Percentiles rank a stretch among this genome's conserved stretches.
Conservation (phyloP, 257 asterid species). For the Paraleonurus japonicus region DNA sequence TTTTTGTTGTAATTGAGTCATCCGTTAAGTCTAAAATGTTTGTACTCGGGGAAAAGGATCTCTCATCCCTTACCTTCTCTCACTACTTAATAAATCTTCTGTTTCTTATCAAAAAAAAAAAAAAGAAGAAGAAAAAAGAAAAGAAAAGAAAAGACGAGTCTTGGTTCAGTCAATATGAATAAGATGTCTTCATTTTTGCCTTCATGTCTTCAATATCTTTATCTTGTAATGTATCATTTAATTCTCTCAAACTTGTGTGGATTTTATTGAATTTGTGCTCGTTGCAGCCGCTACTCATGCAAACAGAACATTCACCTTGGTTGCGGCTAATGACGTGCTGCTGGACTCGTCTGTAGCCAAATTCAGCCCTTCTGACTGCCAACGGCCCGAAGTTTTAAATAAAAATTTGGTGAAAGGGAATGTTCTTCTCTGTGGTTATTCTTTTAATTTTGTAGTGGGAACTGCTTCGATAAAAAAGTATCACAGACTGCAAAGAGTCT, state of each 20-base stretch:
- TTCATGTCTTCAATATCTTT: background rate
- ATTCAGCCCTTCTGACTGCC: conserved; percentile 86
- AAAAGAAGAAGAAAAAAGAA: no score
- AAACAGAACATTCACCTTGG: conserved; percentile 76
- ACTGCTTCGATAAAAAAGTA: conserved; percentile 84
- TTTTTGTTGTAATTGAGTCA: no score
- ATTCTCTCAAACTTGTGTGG: conserved; percentile 2
- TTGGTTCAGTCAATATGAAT: background rate
- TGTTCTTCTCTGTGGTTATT: conserved; percentile 95
- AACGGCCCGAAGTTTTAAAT: conserved; percentile 84
- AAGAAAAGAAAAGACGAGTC: background rate
- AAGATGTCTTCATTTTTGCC: background rate
- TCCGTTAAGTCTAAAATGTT: no score
- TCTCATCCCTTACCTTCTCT: background rate
- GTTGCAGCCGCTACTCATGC: conserved; percentile 87
- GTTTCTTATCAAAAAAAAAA: background rate
- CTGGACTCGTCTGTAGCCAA: conserved; percentile 68
- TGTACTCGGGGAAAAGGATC: background rate
- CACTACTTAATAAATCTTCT: background rate
- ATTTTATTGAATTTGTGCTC: conserved; percentile 16
- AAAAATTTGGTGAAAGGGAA: conserved; percentile 84
- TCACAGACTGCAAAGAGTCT: conserved; percentile 81
- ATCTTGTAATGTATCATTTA: background rate
- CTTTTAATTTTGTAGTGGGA: conserved; percentile 87
- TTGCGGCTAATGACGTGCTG: conserved; percentile 91